Evolutionary conservation across 116 monocot genomes (phyloP), one percentile per base, ranked within the genome.

Genomic region (Trichopus zeylanicus): DNA sequence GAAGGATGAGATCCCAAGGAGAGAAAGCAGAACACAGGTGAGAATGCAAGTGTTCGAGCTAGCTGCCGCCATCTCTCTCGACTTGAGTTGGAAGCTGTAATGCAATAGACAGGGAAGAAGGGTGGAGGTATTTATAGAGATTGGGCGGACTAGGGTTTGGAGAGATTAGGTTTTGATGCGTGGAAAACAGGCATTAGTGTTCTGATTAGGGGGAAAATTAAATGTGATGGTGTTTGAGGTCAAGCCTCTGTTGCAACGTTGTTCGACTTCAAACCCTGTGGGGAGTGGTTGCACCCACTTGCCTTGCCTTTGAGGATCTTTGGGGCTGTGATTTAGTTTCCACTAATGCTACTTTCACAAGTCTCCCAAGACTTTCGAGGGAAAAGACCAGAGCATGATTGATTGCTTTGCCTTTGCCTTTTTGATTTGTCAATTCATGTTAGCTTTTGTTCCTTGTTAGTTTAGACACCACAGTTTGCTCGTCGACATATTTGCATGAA

Each of bases 141-240:
- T 5, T 12, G 42, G 29, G 51, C 26, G 64, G 62, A 65, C 57
- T 69, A 39, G 37, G 18, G 46, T 33, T 72, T 72, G 72, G 72
- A 67, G 61, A n/a, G 56, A 79, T 66, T 70, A 79, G 74, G 74
- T 74, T 74, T 70, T 74, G 65, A 59, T 75, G 60, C 54, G 21
- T 20, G 29, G 31, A 34, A 18, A 30, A 5, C 2, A 21, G 15
- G 57, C 16, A 15, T 34, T 33, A n/a, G n/a, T n/a, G n/a, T n/a
- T n/a, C n/a, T n/a, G n/a, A n/a, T n/a, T n/a, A n/a, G n/a, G n/a
- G n/a, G n/a, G n/a, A n/a, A n/a, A n/a, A n/a, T n/a, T n/a, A n/a
- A n/a, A n/a, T n/a, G n/a, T n/a, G n/a, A n/a, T n/a, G n/a, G 31
- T 57, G 34, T 6, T 18, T 22, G 3, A 21, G 15, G 21, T 4